Percentiles rank a stretch among this genome's conserved stretches.
Conservation (phyloP, 179 eudicot genomes). For the Dionaea muscipula region DNA sequence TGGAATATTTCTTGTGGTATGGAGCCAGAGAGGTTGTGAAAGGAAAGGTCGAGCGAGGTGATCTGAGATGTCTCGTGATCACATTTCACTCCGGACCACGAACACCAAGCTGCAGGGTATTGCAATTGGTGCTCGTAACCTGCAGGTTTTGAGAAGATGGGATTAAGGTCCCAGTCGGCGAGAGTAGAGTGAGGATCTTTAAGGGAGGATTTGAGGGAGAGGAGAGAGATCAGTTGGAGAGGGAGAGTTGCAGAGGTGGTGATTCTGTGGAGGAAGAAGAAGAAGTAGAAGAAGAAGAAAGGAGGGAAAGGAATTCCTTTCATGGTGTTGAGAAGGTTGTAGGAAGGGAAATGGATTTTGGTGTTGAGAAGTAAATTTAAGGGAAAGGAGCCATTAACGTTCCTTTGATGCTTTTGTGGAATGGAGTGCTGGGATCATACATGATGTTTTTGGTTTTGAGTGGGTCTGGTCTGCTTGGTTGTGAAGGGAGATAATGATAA, state of each 20-base stretch:
- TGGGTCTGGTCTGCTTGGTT: conserved; percentile 32
- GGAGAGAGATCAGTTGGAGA: conserved; percentile 32
- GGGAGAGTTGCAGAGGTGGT: conserved; percentile 19
- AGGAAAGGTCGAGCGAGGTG: conserved; percentile 46
- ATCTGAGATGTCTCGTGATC: conserved; percentile 23
- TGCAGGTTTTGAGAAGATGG: conserved; percentile 10
- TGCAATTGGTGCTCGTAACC: conserved; percentile 10
- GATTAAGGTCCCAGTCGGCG: conserved; percentile 44
- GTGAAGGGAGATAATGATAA: conserved; percentile 12
- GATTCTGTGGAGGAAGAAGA: conserved; percentile 16
- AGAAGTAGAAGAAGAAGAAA: conserved; percentile 12
- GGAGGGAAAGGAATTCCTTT: conserved; percentile 9
- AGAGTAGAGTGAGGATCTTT: conserved; percentile 52
- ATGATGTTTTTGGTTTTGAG: conserved; percentile 43
- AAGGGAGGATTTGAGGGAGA: conserved; percentile 59
- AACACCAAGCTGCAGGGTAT: conserved; percentile 46
- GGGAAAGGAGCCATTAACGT: conserved; percentile 30
- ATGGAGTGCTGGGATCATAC: conserved; percentile 55
- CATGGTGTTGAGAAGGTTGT: conserved; percentile 28
- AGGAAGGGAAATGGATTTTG: conserved; percentile 10
- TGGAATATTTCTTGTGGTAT: conserved; percentile 38
- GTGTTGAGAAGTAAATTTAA: conserved; percentile 42
- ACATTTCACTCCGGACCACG: conserved; percentile 77
- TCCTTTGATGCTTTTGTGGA: conserved; percentile 62
- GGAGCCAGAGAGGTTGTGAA: conserved; percentile 54